Conservation (phyloP, 2,329 filamentous ascomycete genomes). For the Fusarium sublunatum region DNA sequence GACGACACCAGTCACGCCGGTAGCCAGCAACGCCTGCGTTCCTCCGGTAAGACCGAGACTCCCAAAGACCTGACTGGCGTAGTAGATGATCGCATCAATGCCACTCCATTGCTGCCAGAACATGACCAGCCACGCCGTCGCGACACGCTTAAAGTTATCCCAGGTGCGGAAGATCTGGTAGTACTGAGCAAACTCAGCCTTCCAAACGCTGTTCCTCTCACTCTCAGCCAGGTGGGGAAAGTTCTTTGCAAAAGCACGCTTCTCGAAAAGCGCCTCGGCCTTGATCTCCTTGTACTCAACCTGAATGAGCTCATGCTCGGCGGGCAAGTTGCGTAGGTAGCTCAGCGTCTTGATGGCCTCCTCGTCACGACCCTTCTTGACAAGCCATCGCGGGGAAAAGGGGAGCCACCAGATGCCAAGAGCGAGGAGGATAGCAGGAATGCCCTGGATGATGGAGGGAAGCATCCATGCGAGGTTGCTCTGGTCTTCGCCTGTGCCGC, state of each 20-base stretch:
- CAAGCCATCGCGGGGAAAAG: constrained; percentile 80
- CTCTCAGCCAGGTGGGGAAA: constrained; percentile 57
- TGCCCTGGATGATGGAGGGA: constrained; percentile 58
- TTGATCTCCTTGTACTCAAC: constrained; percentile 87
- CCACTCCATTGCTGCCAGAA: constrained; percentile 63
- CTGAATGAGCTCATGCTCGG: constrained; percentile 74
- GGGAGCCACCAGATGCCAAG: constrained; percentile 83
- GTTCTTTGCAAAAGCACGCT: constrained; percentile 72
- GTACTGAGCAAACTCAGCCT: constrained; percentile 62
- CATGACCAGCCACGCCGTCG: constrained; percentile 72
- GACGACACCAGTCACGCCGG: constrained; percentile 76
- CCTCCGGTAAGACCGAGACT: constrained; percentile 71
- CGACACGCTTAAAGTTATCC: constrained; percentile 71
- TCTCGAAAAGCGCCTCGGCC: constrained; percentile 81
- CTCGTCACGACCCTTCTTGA: constrained; percentile 75
- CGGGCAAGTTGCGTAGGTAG: constrained; percentile 69
- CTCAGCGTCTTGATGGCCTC: constrained; percentile 70
- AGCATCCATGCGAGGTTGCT: constrained; percentile 58
- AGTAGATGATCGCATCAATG: constrained; percentile 56
- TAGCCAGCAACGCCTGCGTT: constrained; percentile 71
- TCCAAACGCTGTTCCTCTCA: constrained; percentile 55
- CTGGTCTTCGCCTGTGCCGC: constrained; percentile 56
- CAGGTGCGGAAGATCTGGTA: constrained; percentile 45
- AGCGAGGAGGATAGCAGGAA: constrained; percentile 65
- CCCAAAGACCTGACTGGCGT: constrained; percentile 68